phyloP scores from a whole-genome alignment of 345 rosid species.

The Arabidopsis thaliana region DNA sequence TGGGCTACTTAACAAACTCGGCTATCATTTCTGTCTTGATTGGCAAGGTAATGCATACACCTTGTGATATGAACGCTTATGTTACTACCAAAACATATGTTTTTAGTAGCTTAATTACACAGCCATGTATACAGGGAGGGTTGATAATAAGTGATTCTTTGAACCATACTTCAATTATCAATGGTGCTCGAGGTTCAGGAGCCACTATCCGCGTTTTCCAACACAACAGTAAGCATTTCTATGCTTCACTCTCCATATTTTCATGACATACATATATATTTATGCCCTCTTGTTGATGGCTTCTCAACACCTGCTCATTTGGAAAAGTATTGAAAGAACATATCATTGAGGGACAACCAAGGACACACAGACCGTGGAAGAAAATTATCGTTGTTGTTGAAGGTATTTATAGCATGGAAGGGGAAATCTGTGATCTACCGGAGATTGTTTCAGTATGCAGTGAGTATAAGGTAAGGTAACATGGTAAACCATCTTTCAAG shows the following conservation, averaged over 20 bases:
- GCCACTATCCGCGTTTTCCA: slow-evolving; percentile 91
- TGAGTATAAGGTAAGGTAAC: slow-evolving; percentile 73
- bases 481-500: slow-evolving; percentile 5
- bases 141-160: slow-evolving; percentile 90
- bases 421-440: slow-evolving; percentile 87
- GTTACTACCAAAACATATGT: background rate
- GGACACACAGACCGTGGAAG: slow-evolving; percentile 96
- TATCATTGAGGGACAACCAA: slow-evolving; percentile 90
- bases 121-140: slow-evolving; percentile 62
- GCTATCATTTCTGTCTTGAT: slow-evolving; percentile 85
- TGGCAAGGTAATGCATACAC: slow-evolving; percentile 60
- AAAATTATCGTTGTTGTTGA: slow-evolving; percentile 85
- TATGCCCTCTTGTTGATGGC: slow-evolving; percentile 23
- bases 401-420: slow-evolving; percentile 98
- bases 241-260: background rate
- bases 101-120: slow-evolving; percentile 23
- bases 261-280: slow-evolving; percentile 20
- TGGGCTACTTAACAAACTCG: slow-evolving; percentile 91
- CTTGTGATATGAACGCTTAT: slow-evolving; percentile 1
- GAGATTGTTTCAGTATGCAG: slow-evolving; percentile 91
- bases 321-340: slow-evolving; percentile 91
- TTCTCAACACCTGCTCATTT: slow-evolving; percentile 85
- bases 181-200: slow-evolving; percentile 97
- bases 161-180: slow-evolving; percentile 94
- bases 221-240: slow-evolving; percentile 72